These are phyloP conservation scores for Eucalyptus curtisii DNA, from an alignment of 345 rosid species.

Conservation along the genomic window DNA sequence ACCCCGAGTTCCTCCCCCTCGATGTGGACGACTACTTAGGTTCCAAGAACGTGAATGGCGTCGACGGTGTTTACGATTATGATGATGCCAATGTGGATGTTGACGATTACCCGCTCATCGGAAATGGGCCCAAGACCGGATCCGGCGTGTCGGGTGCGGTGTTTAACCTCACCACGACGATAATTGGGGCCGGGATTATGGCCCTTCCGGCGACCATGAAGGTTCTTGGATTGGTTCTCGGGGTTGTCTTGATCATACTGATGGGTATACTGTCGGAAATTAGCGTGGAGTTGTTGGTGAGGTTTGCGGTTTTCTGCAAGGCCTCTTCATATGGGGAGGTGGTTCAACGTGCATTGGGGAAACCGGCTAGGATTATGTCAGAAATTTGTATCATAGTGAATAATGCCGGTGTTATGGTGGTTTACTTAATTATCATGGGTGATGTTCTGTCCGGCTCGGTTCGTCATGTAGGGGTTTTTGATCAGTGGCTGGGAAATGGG, in stretches of 20 bases:
- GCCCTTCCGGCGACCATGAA: constrained; percentile 97
- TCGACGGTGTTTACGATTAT: constrained; percentile 1
- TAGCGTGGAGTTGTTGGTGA: constrained; percentile 70
- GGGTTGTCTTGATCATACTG: constrained; percentile 52
- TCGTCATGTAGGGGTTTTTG: constrained; percentile 82
- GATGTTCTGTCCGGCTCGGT: constrained; percentile 81
- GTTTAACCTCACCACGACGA: constrained; percentile 76
- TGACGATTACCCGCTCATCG: constrained; percentile 18
- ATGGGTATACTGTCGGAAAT: constrained; percentile 79
- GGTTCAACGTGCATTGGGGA: constrained; percentile 74
- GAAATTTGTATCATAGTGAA: constrained; percentile 88
- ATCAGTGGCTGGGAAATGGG: constrained; percentile 91
- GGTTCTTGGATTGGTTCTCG: constrained; percentile 71
- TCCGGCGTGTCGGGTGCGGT: constrained; percentile 79
- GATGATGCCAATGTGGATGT: constrained; percentile 25
- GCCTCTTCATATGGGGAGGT: constrained; percentile 84
- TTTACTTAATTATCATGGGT: constrained; percentile 83
- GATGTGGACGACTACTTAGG: constrained; percentile 25
- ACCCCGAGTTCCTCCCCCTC: constrained; percentile 17
- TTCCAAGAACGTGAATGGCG: not conserved
- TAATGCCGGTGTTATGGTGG: constrained; percentile 91
- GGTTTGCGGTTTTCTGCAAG: constrained; percentile 58
- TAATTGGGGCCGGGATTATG: constrained; percentile 98
- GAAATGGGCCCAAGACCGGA: constrained; percentile 15
- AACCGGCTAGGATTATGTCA: constrained; percentile 62